Evolutionary conservation across 1,284 basidiomycete genomes (phyloP), one percentile per base, ranked within the genome.

Genomic region (Mycena citricolor): DNA sequence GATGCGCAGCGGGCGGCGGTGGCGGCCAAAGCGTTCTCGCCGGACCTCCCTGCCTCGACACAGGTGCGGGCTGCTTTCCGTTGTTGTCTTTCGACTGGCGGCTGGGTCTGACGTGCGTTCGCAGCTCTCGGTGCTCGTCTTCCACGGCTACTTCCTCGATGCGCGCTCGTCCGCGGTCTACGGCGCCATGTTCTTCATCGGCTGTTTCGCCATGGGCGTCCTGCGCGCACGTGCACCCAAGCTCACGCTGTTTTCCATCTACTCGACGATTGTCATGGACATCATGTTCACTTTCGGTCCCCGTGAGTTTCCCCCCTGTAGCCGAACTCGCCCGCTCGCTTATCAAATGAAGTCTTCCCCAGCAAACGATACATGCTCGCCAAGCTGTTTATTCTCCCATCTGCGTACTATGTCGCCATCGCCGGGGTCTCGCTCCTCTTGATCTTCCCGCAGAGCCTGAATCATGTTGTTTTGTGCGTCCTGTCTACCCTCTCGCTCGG

Each of bases 381-480:
- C 5, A 74, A 76, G 29, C 62, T 67, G 0, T 67, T 88, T 44
- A 58, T 85, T 35, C 73, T 80, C n/a, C 81, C 86, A 0, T 70
- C 78, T 0, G 60, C 68, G 1, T 75, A 70, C 44, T 87, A 81
- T 58, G 61, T 81, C 32, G 85, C 74, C 1, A 75, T 84, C 32
- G 82, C 76, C 0, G 43, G 83, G 14, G 68, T 69, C 4, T 64
- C 71, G 16, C 72, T 80, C 19, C 49, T 83, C n/a, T 58, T 89
- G 29, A 68, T 90, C 49, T 90, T 90, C 60, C 88, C 88, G 1
- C 76, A 86, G 61, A 79, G 81, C 5, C 65, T 88, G 43, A 81
- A 79, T 46, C 79, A 83, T 47, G 58, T 66, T 29, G 70, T 67
- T 66, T 40, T 70, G 63, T n/a, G n/a, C n/a, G n/a, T n/a, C n/a